Evolutionary conservation across 2,329 filamentous ascomycete genomes (phyloP).

Genomic region (Ceratocystis destructans): DNA sequence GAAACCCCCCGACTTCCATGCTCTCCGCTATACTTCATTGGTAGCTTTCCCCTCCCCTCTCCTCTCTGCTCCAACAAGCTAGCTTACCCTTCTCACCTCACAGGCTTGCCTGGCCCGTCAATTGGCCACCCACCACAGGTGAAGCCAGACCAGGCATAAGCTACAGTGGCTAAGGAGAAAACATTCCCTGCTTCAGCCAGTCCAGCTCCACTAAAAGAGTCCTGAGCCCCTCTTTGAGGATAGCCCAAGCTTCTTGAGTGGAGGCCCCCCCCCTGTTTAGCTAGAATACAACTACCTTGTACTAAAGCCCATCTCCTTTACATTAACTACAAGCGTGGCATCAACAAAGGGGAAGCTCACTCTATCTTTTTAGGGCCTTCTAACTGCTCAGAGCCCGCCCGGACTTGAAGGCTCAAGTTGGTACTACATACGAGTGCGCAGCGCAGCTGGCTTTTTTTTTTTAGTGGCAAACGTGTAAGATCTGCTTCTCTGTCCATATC

Average conservation of each 20-base stretch:
- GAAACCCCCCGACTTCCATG: neutral
- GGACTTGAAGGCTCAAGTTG: neutral
- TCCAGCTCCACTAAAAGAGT: neutral
- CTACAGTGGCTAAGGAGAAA: neutral
- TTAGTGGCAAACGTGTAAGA: neutral
- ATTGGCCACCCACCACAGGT: neutral
- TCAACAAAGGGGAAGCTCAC: neutral
- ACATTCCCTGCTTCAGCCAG: neutral
- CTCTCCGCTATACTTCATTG: neutral
- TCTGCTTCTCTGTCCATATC: slow-evolving; percentile 5
- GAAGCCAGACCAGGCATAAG: neutral
- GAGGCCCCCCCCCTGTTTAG: neutral
- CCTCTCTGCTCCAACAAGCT: neutral
- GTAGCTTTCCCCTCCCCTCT: neutral
- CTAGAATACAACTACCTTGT: neutral
- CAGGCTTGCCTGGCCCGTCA: neutral
- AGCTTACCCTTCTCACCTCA: neutral
- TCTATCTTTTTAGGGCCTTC: no score
- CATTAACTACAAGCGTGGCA: neutral
- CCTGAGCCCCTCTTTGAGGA: neutral
- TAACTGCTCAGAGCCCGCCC: no score
- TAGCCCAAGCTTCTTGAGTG: neutral
- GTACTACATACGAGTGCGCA: neutral
- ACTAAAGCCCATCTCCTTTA: neutral
- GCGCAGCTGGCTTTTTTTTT: no score